phyloP scores from a whole-genome alignment of 768 basidiomycete genomes.

The Rhodotorula babjevae region DNA sequence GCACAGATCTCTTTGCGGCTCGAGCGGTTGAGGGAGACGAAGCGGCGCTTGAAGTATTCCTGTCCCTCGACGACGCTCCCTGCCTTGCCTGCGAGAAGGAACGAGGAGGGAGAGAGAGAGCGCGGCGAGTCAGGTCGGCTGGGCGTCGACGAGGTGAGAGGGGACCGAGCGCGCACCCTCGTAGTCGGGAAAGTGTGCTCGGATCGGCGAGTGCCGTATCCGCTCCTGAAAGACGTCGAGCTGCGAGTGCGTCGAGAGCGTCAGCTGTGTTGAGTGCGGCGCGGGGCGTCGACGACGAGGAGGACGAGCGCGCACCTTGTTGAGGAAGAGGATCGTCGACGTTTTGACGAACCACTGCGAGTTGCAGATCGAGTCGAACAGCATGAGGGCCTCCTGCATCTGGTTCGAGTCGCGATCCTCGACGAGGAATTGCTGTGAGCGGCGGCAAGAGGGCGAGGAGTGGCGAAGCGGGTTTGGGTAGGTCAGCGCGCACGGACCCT shows the following conservation, averaged over 20 bases:
- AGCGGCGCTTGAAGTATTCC: constrained; percentile 68
- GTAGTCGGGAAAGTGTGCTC: constrained; percentile 52
- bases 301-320: constrained; percentile 8
- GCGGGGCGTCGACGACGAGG: neutral
- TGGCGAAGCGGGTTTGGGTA: neutral
- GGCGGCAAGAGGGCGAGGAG: too few species aligned
- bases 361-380: constrained; percentile 74
- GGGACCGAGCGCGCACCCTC: constrained; percentile 16
- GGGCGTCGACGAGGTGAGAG: too few species aligned
- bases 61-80: constrained; percentile 83
- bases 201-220: constrained; percentile 54
- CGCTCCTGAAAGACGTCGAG: constrained; percentile 73
- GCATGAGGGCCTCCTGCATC: constrained; percentile 70
- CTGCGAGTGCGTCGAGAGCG: constrained; percentile 52
- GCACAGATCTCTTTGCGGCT: constrained; percentile 49
- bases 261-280: neutral
- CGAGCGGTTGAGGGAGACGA: constrained; percentile 86
- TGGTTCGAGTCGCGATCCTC: constrained; percentile 55
- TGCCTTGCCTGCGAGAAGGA: constrained; percentile 54
- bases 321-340: constrained; percentile 58
- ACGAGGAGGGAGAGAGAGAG: too few species aligned
- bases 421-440: constrained; percentile 28
- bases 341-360: constrained; percentile 64
- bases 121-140: neutral
- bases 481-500: constrained; percentile 39